These are phyloP conservation scores for Vigna hirtella DNA, from an alignment of 306 rosid species.

Conservation along the genomic window DNA sequence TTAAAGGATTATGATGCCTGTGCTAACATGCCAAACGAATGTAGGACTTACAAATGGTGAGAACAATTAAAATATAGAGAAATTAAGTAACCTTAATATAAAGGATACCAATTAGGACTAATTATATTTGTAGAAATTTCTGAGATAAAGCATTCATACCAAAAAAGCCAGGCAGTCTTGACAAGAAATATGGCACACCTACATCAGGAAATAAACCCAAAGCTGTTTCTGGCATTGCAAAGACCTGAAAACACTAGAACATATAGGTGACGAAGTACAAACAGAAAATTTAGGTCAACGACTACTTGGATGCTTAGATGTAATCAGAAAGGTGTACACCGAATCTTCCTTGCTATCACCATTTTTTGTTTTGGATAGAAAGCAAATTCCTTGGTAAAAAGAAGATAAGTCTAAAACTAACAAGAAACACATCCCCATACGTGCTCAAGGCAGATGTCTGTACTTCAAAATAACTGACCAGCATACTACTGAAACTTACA, in stretches of 20 bases:
- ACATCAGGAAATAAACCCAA: slow-evolving; percentile 97
- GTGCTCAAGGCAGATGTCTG: not conserved
- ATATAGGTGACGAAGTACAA: slow-evolving; percentile 31
- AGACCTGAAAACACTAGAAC: slow-evolving; percentile 67
- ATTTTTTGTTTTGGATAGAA: not conserved
- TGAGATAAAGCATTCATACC: slow-evolving; percentile 62
- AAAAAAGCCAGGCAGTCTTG: slow-evolving; percentile 91
- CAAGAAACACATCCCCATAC: not conserved
- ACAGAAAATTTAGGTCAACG: slow-evolving; percentile 15
- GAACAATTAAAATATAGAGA: slow-evolving; percentile 27
- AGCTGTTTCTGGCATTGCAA: slow-evolving; percentile 98
- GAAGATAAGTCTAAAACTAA: slow-evolving; percentile 4
- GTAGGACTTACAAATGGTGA: slow-evolving; percentile 18
- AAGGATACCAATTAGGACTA: slow-evolving; percentile 13
- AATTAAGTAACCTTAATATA: slow-evolving; percentile 10
- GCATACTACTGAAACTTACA: too few relatives aligned
- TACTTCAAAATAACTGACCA: too few relatives aligned
- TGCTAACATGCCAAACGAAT: slow-evolving; percentile 7
- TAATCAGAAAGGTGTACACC: slow-evolving; percentile 6
- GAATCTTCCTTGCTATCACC: slow-evolving; percentile 27
- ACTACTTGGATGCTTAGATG: slow-evolving; percentile 27
- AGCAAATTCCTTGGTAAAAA: not conserved
- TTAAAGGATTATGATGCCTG: too few relatives aligned
- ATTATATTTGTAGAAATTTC: slow-evolving; percentile 30
- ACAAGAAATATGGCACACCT: slow-evolving; percentile 87